Conservation (phyloP, 2,329 filamentous ascomycete species). For the Fusarium globosum region DNA sequence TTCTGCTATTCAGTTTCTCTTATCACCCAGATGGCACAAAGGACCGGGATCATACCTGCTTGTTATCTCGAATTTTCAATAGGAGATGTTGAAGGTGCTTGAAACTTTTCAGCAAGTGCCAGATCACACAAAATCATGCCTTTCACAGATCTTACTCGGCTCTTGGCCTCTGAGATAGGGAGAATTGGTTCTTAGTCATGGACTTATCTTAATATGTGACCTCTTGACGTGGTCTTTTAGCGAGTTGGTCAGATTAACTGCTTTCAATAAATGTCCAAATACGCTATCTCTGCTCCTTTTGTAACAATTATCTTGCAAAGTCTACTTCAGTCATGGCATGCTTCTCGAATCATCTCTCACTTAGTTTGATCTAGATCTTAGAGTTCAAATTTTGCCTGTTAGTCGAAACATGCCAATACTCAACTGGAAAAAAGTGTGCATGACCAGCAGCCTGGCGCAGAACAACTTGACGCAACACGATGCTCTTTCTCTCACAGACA, state of each 20-base stretch:
- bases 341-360: rapidly evolving
- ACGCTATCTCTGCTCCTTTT: background rate
- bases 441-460: background rate
- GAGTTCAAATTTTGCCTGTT: background rate
- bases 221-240: too few relatives aligned
- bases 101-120: background rate
- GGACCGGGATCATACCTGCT: background rate
- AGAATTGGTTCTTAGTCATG: rapidly evolving
- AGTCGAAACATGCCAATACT: background rate
- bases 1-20: rapidly evolving
- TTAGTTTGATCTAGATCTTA: rapidly evolving
- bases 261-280: background rate
- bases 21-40: background rate
- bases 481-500: rapidly evolving
- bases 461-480: background rate
- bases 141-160: rapidly evolving
- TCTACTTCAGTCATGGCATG: background rate
- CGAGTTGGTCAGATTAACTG: background rate
- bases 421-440: background rate
- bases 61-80: rapidly evolving
- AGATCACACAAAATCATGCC: rapidly evolving
- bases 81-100: too few relatives aligned
- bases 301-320: rapidly evolving
- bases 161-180: background rate
- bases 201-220: too few relatives aligned